Evolutionary conservation across 345 rosid species (phyloP).

Genomic region (Arabis alpina): DNA sequence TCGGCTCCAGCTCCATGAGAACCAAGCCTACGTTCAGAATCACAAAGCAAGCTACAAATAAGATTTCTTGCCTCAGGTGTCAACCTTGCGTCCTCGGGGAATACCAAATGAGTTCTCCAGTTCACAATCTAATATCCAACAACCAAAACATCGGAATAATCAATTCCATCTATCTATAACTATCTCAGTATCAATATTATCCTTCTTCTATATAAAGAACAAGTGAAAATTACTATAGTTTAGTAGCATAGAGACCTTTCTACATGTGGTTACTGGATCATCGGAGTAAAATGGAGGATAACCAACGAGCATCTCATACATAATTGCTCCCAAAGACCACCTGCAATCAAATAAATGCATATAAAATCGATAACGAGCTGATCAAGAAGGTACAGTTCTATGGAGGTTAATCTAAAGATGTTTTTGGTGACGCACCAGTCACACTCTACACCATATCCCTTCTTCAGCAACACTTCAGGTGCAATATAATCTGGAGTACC

Average conservation of each 20-base stretch:
- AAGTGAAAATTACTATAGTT: slow-evolving; percentile 4
- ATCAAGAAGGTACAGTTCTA: neutral
- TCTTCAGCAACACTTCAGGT: slow-evolving; percentile 90
- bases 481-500: slow-evolving; percentile 99
- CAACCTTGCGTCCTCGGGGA: slow-evolving; percentile 83
- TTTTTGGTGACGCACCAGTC: slow-evolving; percentile 65
- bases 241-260: slow-evolving; percentile 63
- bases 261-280: slow-evolving; percentile 88
- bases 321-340: slow-evolving; percentile 96
- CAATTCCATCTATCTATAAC: slow-evolving; percentile 10
- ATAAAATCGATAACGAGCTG: neutral
- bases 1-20: slow-evolving; percentile 60
- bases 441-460: slow-evolving; percentile 94
- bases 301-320: slow-evolving; percentile 93
- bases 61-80: slow-evolving; percentile 85
- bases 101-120: slow-evolving; percentile 80
- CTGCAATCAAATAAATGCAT: slow-evolving; percentile 46
- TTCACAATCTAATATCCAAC: slow-evolving; percentile 66
- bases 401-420: slow-evolving; percentile 1
- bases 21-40: slow-evolving; percentile 86
- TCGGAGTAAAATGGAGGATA: slow-evolving; percentile 85
- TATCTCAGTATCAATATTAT: neutral
- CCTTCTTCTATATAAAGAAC: neutral
- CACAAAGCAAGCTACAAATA: slow-evolving; percentile 78
- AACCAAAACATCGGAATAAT: slow-evolving; percentile 3